Evolutionary conservation across 1,284 basidiomycete species (phyloP).

Genomic region (Ustilago loliicola): DNA sequence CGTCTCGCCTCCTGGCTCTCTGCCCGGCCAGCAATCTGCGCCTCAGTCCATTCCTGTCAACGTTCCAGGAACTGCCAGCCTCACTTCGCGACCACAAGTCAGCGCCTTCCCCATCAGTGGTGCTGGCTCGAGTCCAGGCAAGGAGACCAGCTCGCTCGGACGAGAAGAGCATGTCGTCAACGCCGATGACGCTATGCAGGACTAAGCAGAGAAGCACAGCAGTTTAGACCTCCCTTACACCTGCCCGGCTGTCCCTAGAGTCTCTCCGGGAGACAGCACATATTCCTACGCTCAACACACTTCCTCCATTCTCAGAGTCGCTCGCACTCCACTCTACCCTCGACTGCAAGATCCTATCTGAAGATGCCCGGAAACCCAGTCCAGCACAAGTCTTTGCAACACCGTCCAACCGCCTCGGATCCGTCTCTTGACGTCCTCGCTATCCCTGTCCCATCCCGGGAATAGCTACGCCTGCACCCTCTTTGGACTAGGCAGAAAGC

Average conservation of each 20-base stretch:
- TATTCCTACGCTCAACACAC: neutral
- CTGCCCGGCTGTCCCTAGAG: neutral
- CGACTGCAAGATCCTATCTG: slow-evolving; percentile 10
- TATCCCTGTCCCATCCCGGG: neutral
- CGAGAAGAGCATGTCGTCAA: slow-evolving; percentile 54
- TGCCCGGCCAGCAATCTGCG: slow-evolving; percentile 75
- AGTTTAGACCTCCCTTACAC: neutral
- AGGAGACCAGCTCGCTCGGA: slow-evolving; percentile 60
- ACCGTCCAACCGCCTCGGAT: neutral
- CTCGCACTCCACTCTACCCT: neutral
- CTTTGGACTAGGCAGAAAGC: neutral
- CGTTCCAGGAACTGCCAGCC: slow-evolving; percentile 75
- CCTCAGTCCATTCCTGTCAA: slow-evolving; percentile 81
- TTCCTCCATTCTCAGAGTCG: neutral
- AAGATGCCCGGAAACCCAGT: slow-evolving; percentile 11
- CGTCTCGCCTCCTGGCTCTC: slow-evolving; percentile 78
- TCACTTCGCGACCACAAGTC: slow-evolving; percentile 73
- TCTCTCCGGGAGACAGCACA: neutral
- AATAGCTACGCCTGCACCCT: neutral
- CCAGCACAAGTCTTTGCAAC: neutral
- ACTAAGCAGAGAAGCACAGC: slow-evolving; percentile 28
- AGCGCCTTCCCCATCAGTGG: slow-evolving; percentile 58
- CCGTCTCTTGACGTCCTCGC: neutral
- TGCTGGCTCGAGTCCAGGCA: slow-evolving; percentile 49
- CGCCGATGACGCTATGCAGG: slow-evolving; percentile 62